phyloP scores from a whole-genome alignment of 495 filamentous ascomycete species.

The Jackrogersella multiformis region DNA sequence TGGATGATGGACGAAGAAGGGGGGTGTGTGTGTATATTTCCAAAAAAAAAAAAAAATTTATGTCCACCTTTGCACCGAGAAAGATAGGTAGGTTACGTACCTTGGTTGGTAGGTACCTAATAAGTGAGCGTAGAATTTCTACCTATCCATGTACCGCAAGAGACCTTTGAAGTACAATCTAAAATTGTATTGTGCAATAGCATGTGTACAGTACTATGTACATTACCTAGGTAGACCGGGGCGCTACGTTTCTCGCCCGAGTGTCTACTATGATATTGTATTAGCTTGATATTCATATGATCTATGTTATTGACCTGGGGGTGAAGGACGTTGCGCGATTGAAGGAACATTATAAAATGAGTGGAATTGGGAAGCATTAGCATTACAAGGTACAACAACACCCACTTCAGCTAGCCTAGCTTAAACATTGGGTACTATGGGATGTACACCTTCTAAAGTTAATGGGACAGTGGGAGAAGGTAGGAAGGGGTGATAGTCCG shows the following conservation, averaged over 20 bases:
- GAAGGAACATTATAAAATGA: constrained; percentile 31
- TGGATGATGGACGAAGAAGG: too few species aligned
- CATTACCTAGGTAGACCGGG: too few species aligned
- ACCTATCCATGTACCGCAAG: not conserved
- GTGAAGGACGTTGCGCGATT: constrained; percentile 28
- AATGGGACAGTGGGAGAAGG: constrained; percentile 19
- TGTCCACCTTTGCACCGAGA: constrained; percentile 40
- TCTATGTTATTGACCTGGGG: constrained; percentile 20
- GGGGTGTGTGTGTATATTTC: constrained; percentile 23
- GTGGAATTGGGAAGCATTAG: constrained; percentile 12
- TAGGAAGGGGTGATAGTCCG: constrained; percentile 40
- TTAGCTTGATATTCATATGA: constrained; percentile 23
- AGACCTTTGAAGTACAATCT: not conserved
- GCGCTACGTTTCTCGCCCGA: constrained; percentile 24
- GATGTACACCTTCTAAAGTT: constrained; percentile 16
- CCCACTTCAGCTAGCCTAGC: constrained; percentile 32
- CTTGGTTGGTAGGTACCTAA: too few species aligned
- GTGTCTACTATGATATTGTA: not conserved
- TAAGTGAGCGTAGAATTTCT: constrained; percentile 4
- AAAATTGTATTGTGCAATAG: not conserved
- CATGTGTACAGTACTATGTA: constrained; percentile 20
- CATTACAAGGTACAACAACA: constrained; percentile 26
- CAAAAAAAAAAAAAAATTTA: too few species aligned
- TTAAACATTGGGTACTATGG: constrained; percentile 37
- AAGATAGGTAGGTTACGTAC: too few species aligned